phyloP scores from a whole-genome alignment of 2,329 filamentous ascomycete genomes.

The Penicillium palitans region DNA sequence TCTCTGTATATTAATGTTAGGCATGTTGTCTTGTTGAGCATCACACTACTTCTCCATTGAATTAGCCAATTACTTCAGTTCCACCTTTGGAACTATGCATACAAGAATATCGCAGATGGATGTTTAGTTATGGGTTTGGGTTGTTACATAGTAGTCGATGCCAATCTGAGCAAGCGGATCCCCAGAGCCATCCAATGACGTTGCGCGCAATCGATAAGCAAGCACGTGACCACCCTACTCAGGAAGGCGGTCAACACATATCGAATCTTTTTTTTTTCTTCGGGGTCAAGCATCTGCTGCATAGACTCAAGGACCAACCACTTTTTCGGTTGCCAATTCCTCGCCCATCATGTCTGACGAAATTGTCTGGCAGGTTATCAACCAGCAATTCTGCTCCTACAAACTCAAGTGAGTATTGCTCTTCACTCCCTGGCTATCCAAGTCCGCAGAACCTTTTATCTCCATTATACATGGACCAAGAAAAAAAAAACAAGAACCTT shows the following conservation, averaged over 20 bases:
- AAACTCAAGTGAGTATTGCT: conserved; percentile 72
- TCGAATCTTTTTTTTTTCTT: conserved; percentile 11
- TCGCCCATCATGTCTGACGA: conserved; percentile 69
- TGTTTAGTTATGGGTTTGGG: neutral
- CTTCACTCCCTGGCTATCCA: neutral
- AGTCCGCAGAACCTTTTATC: conserved; percentile 4
- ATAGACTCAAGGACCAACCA: conserved; percentile 2
- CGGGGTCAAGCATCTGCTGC: conserved; percentile 4
- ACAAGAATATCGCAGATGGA: neutral
- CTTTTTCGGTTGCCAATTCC: conserved; percentile 12
- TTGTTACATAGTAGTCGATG: neutral
- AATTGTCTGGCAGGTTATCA: conserved; percentile 96
- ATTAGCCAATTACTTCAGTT: neutral
- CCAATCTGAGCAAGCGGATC: neutral
- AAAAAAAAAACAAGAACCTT: conserved; percentile 10
- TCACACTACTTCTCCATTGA: neutral
- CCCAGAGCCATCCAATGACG: conserved; percentile 2
- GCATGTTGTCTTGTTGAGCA: neutral
- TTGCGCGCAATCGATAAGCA: conserved; percentile 33
- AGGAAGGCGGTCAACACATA: conserved; percentile 5
- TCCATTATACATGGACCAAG: conserved; percentile 1
- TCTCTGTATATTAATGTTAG: neutral
- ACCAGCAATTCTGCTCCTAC: conserved; percentile 92
- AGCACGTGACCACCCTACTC: conserved; percentile 28
- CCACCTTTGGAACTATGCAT: too few species aligned